Evolutionary conservation across 75 land plant species (phyloP).

Genomic region (Picea glauca): DNA sequence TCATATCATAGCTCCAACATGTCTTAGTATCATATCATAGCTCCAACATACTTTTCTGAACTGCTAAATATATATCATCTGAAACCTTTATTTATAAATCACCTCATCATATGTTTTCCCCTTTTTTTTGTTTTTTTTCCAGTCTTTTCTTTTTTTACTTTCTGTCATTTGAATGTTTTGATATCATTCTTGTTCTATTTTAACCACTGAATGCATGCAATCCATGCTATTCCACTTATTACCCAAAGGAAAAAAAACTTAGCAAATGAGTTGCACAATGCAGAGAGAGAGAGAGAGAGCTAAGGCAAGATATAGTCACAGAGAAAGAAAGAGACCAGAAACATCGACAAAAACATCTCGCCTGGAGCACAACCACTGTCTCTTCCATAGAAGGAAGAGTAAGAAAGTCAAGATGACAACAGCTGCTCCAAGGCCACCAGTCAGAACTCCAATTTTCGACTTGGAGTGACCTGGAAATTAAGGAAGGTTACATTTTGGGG

Average conservation of each 20-base stretch:
- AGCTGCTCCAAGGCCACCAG: slow-evolving; percentile 37
- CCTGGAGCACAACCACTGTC: slow-evolving; percentile 27
- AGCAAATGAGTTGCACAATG: background rate
- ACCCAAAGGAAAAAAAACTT: background rate
- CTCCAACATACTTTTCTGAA: too few species aligned
- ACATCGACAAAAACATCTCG: slow-evolving; percentile 77
- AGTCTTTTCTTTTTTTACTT: too few species aligned
- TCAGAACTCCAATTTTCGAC: slow-evolving; percentile 27
- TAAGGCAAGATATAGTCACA: background rate
- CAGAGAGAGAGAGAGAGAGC: background rate
- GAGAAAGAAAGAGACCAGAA: slow-evolving; percentile 44
- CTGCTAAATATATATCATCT: too few species aligned
- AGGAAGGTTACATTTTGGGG: background rate
- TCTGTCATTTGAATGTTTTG: too few species aligned
- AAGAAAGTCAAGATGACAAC: slow-evolving; percentile 21
- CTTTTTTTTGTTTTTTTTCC: too few species aligned
- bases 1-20: too few species aligned
- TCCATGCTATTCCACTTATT: background rate
- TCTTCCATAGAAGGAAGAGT: slow-evolving; percentile 30
- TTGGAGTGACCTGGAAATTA: slow-evolving; percentile 12
- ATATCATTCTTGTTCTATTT: background rate
- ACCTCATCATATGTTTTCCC: too few species aligned
- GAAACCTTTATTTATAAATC: too few species aligned
- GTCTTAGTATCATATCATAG: too few species aligned
- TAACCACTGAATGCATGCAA: background rate